Conservation (phyloP, 106 monocot species). For the Gastrodia elata region DNA sequence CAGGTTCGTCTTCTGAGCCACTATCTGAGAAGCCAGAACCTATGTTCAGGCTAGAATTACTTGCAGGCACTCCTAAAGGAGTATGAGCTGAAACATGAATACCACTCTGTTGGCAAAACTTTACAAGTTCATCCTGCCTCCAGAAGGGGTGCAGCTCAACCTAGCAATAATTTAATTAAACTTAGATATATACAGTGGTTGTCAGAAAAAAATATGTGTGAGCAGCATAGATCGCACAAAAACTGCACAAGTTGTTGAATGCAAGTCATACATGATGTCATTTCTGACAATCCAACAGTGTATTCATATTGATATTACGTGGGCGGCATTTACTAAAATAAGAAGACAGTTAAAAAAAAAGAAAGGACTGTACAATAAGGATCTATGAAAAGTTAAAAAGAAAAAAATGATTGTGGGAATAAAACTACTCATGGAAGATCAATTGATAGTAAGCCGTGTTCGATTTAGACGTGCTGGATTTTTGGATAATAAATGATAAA, state of each 20-base stretch:
- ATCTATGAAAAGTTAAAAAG: not conserved
- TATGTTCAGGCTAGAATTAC: conserved; percentile 15
- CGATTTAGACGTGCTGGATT: not conserved
- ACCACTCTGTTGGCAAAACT: conserved; percentile 65
- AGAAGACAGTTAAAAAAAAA: not conserved
- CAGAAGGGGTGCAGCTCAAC: conserved; percentile 92
- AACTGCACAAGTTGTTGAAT: not conserved
- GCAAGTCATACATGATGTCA: conserved; percentile 1
- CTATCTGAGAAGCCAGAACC: conserved; percentile 50
- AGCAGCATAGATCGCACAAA: not conserved
- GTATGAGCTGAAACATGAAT: conserved; percentile 94
- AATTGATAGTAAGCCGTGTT: not conserved
- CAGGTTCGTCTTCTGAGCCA: conserved; percentile 83
- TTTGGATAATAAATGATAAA: no score
- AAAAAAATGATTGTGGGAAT: not conserved
- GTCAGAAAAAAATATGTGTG: not conserved
- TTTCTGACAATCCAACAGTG: not conserved
- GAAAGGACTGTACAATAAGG: not conserved
- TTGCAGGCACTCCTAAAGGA: conserved; percentile 62
- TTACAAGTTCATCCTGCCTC: conserved; percentile 89
- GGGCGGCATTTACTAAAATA: not conserved
- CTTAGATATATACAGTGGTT: not conserved
- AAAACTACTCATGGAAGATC: not conserved
- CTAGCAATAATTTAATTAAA: conserved; percentile 17
- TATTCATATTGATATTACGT: not conserved